Evolutionary conservation across 2,329 filamentous ascomycete species (phyloP).

Genomic region (Bipolaris sorokiniana): DNA sequence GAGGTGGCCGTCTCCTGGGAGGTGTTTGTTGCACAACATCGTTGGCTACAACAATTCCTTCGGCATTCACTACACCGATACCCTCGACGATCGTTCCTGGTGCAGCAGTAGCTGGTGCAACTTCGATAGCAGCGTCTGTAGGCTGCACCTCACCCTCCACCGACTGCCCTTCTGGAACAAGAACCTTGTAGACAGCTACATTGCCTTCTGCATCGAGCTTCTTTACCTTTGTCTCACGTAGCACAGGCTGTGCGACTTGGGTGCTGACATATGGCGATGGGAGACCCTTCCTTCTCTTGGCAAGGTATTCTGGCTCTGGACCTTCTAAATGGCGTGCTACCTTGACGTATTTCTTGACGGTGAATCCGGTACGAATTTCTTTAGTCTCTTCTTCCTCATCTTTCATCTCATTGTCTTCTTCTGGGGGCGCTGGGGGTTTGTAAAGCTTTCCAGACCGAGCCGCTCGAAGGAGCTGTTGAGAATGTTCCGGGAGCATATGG

Average conservation of each 20-base stretch:
- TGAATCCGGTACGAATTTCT: slow-evolving; percentile 58
- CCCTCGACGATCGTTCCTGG: slow-evolving; percentile 66
- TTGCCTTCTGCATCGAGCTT: slow-evolving; percentile 78
- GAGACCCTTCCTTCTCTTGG: slow-evolving; percentile 65
- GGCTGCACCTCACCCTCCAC: slow-evolving; percentile 82
- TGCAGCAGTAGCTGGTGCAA: slow-evolving; percentile 56
- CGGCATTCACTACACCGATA: slow-evolving; percentile 64
- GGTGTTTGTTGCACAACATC: slow-evolving; percentile 56
- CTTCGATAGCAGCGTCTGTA: slow-evolving; percentile 56
- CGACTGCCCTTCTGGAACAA: slow-evolving; percentile 76
- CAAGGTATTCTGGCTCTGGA: slow-evolving; percentile 66
- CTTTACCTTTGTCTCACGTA: slow-evolving; percentile 81
- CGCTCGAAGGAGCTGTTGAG: slow-evolving; percentile 80
- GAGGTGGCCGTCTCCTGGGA: slow-evolving; percentile 69
- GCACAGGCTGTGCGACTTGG: slow-evolving; percentile 45
- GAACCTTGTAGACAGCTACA: slow-evolving; percentile 81
- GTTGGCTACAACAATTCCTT: slow-evolving; percentile 63
- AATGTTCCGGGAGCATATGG: slow-evolving; percentile 76
- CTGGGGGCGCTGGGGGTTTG: slow-evolving; percentile 71
- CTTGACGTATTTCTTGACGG: slow-evolving; percentile 63
- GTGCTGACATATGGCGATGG: slow-evolving; percentile 51
- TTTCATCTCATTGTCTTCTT: slow-evolving; percentile 63
- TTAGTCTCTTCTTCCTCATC: slow-evolving; percentile 54
- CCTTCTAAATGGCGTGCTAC: slow-evolving; percentile 64
- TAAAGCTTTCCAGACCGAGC: slow-evolving; percentile 78